These are phyloP conservation scores for Gonium pectorale DNA, from an alignment of 139 green algal genomes.

Conservation along the genomic window DNA sequence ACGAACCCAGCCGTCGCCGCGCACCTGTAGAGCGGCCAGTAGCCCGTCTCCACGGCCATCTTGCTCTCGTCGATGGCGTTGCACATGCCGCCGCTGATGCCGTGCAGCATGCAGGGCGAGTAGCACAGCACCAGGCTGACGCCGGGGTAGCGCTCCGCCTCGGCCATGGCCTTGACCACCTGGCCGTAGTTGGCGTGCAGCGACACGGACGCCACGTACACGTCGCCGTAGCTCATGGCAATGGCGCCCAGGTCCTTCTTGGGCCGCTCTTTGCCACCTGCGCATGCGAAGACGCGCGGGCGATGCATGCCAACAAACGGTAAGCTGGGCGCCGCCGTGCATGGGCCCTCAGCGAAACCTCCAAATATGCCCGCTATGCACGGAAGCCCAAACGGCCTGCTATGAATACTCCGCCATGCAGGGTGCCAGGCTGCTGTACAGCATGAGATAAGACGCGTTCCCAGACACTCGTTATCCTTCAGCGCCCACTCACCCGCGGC, in stretches of 20 bases:
- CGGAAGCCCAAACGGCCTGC: too few relatives aligned
- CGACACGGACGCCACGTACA: constrained; percentile 64
- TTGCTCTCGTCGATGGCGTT: constrained; percentile 52
- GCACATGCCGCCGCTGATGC: constrained; percentile 61
- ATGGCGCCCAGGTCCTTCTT: constrained; percentile 69
- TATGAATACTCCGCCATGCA: too few relatives aligned
- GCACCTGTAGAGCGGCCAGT: constrained; percentile 66
- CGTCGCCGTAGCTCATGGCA: constrained; percentile 65
- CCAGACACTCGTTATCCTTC: too few relatives aligned
- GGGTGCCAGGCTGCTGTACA: too few relatives aligned
- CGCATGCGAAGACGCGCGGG: too few relatives aligned
- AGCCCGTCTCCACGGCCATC: constrained; percentile 60
- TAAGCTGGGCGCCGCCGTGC: too few relatives aligned
- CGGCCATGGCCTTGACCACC: constrained; percentile 61
- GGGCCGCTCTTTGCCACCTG: constrained; percentile 59
- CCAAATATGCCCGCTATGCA: too few relatives aligned
- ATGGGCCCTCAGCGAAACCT: too few relatives aligned
- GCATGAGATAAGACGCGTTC: too few relatives aligned
- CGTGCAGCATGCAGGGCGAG: constrained; percentile 65
- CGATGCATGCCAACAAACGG: too few relatives aligned
- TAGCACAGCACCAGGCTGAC: constrained; percentile 67
- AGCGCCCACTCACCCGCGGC: constrained; percentile 48
- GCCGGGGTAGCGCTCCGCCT: constrained; percentile 65
- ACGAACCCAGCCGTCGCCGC: too few relatives aligned
- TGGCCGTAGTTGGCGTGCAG: constrained; percentile 73